Evolutionary conservation across 1,284 basidiomycete genomes (phyloP), one percentile per base, ranked within the genome.

Genomic region (Porodaedalea pini): DNA sequence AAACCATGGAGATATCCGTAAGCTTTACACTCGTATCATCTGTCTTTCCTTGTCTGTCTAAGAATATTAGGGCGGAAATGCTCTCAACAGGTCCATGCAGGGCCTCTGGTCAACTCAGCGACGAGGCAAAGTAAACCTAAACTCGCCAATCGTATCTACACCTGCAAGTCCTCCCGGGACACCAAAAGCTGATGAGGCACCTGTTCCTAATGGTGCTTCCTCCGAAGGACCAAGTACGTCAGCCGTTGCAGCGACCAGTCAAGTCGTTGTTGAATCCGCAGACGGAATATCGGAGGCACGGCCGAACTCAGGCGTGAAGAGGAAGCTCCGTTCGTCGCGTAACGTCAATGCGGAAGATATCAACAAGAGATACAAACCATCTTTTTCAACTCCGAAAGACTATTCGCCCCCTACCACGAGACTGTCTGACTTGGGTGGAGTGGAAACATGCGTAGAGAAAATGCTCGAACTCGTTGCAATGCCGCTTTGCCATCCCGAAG

Each of bases 401-500:
- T 75, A 89, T 63, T 64, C 78, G 1, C 85, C 89, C 0, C 92
- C 92, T 0, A 68, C 77, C 1, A 82, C 85, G 0, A 80, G 91
- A 1, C 76, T 98, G 11, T 81, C 89, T 1, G 89, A 95, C 67
- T 81, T 99, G 1, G 96, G 96, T 21, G 96, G 96, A 3, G 82
- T 98, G 5, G 85, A 90, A 52, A 67, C 77, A 10, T 94, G 90
- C 62, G 83, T 98, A 32, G 94, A 96, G 69, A 95, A 94, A 72
- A 85, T 98, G 73, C 80, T 98, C 29, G 96, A 98, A 69, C 86
- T 97, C 19, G 94, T 98, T 23, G 94, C 92, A 0, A 88, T 98
- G 82, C 96, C 96, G 0, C 74, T 99, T 2, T 87, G 88, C 57
- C 96, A 98, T 72, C 96, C 96, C 0, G 96, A 99, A 70, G 87